phyloP scores from a whole-genome alignment of 495 filamentous ascomycete genomes.

The Parachaetomium inaequale region DNA sequence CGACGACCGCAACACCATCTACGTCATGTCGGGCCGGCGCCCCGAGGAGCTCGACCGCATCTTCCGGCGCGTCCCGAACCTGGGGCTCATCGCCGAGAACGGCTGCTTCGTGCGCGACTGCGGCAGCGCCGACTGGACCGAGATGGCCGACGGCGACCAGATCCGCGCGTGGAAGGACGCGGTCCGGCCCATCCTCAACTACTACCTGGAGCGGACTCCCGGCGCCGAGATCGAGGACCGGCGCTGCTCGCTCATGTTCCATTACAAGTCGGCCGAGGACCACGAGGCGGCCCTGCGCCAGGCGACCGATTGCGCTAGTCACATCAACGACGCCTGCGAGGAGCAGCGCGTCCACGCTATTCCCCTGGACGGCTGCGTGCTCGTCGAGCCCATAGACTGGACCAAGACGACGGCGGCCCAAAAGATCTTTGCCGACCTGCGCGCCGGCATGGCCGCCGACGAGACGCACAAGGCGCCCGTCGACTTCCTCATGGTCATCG shows the following conservation, averaged over 20 bases:
- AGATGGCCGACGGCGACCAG: conserved; percentile 64
- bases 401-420: conserved; percentile 79
- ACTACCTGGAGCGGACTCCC: conserved; percentile 83
- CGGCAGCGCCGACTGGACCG: conserved; percentile 63
- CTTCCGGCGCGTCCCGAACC: conserved; percentile 70
- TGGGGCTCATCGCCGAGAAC: conserved; percentile 89
- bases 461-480: conserved; percentile 46
- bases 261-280: conserved; percentile 80
- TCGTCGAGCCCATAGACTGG: conserved; percentile 76
- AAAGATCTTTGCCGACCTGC: conserved; percentile 60
- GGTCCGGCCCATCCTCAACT: conserved; percentile 71
- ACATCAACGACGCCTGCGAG: conserved; percentile 89
- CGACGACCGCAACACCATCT: conserved; percentile 78
- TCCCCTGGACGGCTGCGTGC: conserved; percentile 68
- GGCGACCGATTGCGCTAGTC: conserved; percentile 80
- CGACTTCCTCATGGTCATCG: conserved; percentile 82
- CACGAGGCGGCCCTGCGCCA: conserved; percentile 64
- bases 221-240: conserved; percentile 82
- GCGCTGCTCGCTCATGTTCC: conserved; percentile 81
- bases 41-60: conserved; percentile 83
- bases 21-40: conserved; percentile 83
- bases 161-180: conserved; percentile 72
- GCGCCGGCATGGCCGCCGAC: conserved; percentile 37
- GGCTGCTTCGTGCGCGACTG: conserved; percentile 80
- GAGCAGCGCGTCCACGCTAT: conserved; percentile 79